A percentile compares a stretch with the other conserved stretches of the same genome.
phyloP scores from a whole-genome alignment of 148 eudicot genomes.

The Rhododendron vialii region DNA sequence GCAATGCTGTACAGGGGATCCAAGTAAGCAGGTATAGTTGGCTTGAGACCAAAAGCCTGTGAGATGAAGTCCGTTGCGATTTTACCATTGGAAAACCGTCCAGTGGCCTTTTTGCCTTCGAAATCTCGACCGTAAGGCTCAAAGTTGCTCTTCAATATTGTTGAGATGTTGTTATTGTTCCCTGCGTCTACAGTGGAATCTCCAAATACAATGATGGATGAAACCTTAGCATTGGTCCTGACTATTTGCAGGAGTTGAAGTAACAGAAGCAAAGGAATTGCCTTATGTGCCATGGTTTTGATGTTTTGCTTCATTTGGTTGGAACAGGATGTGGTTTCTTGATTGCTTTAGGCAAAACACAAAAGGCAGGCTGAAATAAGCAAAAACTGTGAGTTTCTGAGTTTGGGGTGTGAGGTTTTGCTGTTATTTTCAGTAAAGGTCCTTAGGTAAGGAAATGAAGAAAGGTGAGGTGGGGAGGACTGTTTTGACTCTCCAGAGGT shows the following conservation, averaged over 20 bases:
- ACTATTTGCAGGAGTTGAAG: conserved; percentile 14
- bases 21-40: conserved; percentile 21
- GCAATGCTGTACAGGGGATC: conserved; percentile 13
- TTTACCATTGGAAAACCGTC: conserved; percentile 24
- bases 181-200: conserved; percentile 25
- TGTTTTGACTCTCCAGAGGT: not conserved
- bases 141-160: conserved; percentile 17
- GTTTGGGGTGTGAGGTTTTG: not conserved
- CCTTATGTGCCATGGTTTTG: not conserved
- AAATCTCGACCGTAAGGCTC: conserved; percentile 24
- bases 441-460: not conserved
- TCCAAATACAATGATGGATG: conserved; percentile 23
- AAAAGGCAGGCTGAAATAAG: not conserved
- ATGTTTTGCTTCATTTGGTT: not conserved
- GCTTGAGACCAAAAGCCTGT: conserved; percentile 24
- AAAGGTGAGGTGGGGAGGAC: not conserved
- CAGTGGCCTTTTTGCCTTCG: conserved; percentile 13
- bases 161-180: conserved; percentile 20
- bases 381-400: not conserved
- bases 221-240: conserved; percentile 8
- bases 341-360: not conserved
- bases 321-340: conserved; percentile 2
- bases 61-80: conserved; percentile 20
- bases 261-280: not conserved
- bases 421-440: not conserved